Base-by-base conservation (phyloP, 208 protist species). In the Leishmania arabica region DNA sequence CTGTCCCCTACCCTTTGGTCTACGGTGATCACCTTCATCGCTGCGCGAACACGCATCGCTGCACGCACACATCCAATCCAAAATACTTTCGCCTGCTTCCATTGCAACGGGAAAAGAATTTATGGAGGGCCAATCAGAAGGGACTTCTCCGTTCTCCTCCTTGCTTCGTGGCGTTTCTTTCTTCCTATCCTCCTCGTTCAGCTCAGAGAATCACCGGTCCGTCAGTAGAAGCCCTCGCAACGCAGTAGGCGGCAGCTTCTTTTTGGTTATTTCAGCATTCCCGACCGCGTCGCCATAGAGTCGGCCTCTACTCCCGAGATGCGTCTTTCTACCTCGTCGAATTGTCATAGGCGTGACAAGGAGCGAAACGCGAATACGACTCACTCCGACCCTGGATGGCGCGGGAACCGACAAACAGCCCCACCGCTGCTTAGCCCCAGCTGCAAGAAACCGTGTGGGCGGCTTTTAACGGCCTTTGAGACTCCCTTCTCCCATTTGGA, bases 241-340 rank as follows among this genome's bases (percentile, higher is more conserved):
- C 19, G 42, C 68, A 11, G 27, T 47, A 34, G 37, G 40, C 49
- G 42, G 27, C 37, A 3, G 68, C 42, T 72, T 3, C 27, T 27
- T 71, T 71, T 72, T 2, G 27, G 17, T 53, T 0, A 51, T 6
- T 53, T 45, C 40, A 53, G 21, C 21, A 5, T 47, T 51, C 24
- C 40, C 3, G 49, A 72, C 24, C 7, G 3, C 53, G 24, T 66
- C 71, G 17, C 17, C 31, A 5, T 42, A 34, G 15, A 27, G 37
- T 45, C 19, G 19, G 0, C 4, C 19, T 74, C 34, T 58, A 4
- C 19, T 15, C 47, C 42, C 53, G n/a, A 24, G 5, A 84, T 85
- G 81, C 81, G 60, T n/a, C 34, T 68, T 19, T 75, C n/a, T 24
- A 60, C 75, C 6, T 68, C 77, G 0, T 49, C 54, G 2, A 47